Conservation (phyloP, 164 flowering plant species). For the Protea cynaroides region DNA sequence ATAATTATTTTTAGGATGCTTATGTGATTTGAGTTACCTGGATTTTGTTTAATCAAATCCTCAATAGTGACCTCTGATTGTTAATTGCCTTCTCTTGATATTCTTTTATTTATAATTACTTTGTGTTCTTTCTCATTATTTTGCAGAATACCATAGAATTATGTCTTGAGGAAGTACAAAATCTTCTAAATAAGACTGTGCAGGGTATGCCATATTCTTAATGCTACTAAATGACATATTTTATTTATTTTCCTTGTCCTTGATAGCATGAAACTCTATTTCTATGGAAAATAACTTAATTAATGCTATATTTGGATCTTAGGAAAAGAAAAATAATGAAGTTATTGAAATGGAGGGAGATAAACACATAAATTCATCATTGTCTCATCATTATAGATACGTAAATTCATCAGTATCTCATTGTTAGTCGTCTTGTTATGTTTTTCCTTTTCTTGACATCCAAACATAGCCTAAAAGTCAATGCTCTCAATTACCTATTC, state of each 20-base stretch:
- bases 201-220: slow-evolving; percentile 46
- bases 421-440: too few relatives aligned
- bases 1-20: neutral
- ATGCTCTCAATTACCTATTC: too few relatives aligned
- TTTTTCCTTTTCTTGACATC: too few relatives aligned
- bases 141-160: slow-evolving; percentile 49
- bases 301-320: too few relatives aligned
- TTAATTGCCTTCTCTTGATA: neutral
- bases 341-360: too few relatives aligned
- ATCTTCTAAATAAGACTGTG: slow-evolving; percentile 60
- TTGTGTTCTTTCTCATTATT: neutral
- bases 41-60: neutral
- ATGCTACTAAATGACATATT: neutral
- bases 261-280: neutral
- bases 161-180: slow-evolving; percentile 37
- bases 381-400: too few relatives aligned
- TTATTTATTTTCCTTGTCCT: neutral
- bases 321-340: too few relatives aligned
- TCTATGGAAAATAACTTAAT: too few relatives aligned
- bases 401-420: too few relatives aligned
- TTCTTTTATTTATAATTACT: neutral
- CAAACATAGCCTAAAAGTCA: too few relatives aligned
- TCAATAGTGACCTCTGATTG: neutral
- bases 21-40: neutral
- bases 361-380: too few relatives aligned